These are phyloP conservation scores for Shiraia sp. DNA, from an alignment of 2,329 filamentous ascomycete genomes.

Conservation along the genomic window DNA sequence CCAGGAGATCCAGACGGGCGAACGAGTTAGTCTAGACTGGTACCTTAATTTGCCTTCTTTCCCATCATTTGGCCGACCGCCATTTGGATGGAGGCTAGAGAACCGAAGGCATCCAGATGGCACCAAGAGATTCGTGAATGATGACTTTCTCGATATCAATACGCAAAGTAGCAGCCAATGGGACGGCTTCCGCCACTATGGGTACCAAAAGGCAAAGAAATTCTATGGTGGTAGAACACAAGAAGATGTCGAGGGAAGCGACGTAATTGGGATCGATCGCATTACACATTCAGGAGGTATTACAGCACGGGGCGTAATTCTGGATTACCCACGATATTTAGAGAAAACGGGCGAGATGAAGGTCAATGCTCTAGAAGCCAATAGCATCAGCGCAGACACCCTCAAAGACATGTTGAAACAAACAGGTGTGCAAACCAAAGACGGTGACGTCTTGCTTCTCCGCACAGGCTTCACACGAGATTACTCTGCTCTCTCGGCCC, in stretches of 20 bases:
- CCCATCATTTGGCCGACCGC: constrained; percentile 44
- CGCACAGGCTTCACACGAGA: constrained; percentile 42
- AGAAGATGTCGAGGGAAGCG: constrained; percentile 42
- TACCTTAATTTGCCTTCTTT: constrained; percentile 45
- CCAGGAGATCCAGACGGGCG: constrained; percentile 50
- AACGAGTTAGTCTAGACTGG: constrained; percentile 46
- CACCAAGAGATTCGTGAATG: constrained; percentile 38
- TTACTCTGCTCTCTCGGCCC: constrained; percentile 35
- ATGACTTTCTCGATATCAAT: constrained; percentile 44
- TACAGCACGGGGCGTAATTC: constrained; percentile 31
- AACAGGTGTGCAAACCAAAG: constrained; percentile 40
- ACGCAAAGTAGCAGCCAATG: constrained; percentile 46
- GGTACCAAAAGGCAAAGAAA: constrained; percentile 46
- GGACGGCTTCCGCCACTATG: constrained; percentile 48
- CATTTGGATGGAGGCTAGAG: constrained; percentile 34
- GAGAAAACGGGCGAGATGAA: constrained; percentile 18
- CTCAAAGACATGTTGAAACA: constrained; percentile 40
- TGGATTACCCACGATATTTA: constrained; percentile 39
- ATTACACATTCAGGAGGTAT: constrained; percentile 36
- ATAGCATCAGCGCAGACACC: constrained; percentile 22
- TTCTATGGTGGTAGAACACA: constrained; percentile 50
- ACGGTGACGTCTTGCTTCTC: constrained; percentile 35
- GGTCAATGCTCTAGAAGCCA: constrained; percentile 27
- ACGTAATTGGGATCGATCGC: constrained; percentile 49
- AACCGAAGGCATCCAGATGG: constrained; percentile 34